These are phyloP conservation scores for Fusarium ramigenum DNA, from an alignment of 2,329 filamentous ascomycete species.

Conservation along the genomic window DNA sequence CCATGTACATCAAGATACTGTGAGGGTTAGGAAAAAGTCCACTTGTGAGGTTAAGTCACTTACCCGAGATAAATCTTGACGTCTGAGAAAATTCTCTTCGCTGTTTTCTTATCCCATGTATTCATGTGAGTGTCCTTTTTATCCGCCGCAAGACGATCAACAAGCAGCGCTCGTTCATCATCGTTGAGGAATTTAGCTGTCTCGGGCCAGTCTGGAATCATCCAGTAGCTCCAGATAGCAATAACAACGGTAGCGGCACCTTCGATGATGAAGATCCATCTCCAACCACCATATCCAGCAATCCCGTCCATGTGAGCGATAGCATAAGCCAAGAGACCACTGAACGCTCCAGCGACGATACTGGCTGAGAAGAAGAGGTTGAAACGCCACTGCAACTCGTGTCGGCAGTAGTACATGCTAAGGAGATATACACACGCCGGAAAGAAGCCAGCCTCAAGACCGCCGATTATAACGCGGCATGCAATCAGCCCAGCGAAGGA, in stretches of 20 bases:
- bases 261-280: not conserved
- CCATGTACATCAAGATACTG: not conserved
- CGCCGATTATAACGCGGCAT: not conserved
- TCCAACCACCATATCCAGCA: not conserved
- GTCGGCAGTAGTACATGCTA: not conserved
- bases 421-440: not conserved
- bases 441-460: not conserved
- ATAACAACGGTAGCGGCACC: not conserved
- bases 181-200: not conserved
- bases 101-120: not conserved
- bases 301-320: not conserved
- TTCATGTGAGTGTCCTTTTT: not conserved
- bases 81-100: not conserved
- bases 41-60: accelerated
- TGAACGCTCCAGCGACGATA: not conserved
- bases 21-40: not conserved
- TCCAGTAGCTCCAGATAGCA: not conserved
- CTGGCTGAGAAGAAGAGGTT: not conserved
- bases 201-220: not conserved
- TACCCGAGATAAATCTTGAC: not conserved
- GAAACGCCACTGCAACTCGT: not conserved
- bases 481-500: not conserved
- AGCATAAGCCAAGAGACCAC: not conserved
- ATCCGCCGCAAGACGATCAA: not conserved
- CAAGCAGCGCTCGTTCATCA: not conserved